phyloP scores from a whole-genome alignment of 2,329 filamentous ascomycete species.

The Fusarium drepaniforme region DNA sequence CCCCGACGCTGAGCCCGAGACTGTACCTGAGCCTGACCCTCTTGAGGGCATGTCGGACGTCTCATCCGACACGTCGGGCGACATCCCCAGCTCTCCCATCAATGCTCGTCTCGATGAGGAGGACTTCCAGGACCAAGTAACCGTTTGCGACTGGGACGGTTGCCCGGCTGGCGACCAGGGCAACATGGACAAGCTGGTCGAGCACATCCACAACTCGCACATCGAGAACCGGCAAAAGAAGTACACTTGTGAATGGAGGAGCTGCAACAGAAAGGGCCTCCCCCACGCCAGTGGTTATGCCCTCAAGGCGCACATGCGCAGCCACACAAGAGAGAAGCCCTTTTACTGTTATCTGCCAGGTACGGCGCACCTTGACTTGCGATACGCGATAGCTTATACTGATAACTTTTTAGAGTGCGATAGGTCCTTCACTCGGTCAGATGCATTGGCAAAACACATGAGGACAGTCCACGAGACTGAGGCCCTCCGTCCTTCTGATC shows the following conservation, averaged over 20 bases:
- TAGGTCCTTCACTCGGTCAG: conserved; percentile 93
- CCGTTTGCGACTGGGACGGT: conserved; percentile 82
- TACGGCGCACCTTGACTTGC: conserved; percentile 55
- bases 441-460: conserved; percentile 98
- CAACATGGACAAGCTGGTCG: conserved; percentile 85
- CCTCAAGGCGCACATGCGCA: conserved; percentile 96
- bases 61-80: conserved; percentile 91
- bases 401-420: conserved; percentile 81
- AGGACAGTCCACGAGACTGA: conserved; percentile 98
- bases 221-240: conserved; percentile 95
- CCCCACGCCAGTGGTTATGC: conserved; percentile 96
- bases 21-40: conserved; percentile 63
- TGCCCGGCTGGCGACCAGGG: conserved; percentile 78
- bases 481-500: conserved; percentile 83
- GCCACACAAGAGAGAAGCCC: conserved; percentile 97
- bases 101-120: conserved; percentile 79
- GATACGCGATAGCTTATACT: background rate
- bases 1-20: conserved; percentile 58
- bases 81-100: conserved; percentile 78
- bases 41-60: conserved; percentile 76
- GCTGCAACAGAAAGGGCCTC: conserved; percentile 88
- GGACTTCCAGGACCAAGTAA: conserved; percentile 82
- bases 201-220: conserved; percentile 92
- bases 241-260: conserved; percentile 98
- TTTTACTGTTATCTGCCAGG: conserved; percentile 97